A percentile compares a stretch with the other conserved stretches of the same genome.
phyloP scores from a whole-genome alignment of 768 basidiomycete species.

The Gloeopeniophorella convolvens region DNA sequence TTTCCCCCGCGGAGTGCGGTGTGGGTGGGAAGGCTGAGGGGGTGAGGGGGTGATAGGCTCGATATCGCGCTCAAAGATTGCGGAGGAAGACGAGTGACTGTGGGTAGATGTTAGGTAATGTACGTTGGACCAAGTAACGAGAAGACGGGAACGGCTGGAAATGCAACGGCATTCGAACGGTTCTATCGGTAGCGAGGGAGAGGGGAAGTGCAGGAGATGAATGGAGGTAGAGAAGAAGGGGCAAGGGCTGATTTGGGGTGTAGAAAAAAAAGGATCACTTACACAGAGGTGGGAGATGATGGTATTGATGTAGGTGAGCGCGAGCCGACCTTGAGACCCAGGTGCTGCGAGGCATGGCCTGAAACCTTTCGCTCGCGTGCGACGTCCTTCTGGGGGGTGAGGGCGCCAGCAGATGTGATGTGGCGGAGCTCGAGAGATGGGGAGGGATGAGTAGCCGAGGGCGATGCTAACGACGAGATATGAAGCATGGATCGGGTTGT shows the following conservation, averaged over 20 bases:
- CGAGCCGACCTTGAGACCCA: slow-evolving; percentile 47
- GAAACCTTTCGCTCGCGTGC: slow-evolving; percentile 34
- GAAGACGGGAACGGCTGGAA: background rate
- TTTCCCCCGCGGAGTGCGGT: slow-evolving; percentile 67
- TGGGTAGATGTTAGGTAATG: slow-evolving; percentile 13
- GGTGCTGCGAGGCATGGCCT: slow-evolving; percentile 42
- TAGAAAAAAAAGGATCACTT: slow-evolving; percentile 27
- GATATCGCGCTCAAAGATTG: slow-evolving; percentile 90
- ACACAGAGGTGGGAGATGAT: slow-evolving; percentile 76
- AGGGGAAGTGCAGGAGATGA: background rate
- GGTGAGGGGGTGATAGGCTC: slow-evolving; percentile 49
- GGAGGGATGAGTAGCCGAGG: slow-evolving; percentile 14
- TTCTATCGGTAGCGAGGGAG: background rate
- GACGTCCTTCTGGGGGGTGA: slow-evolving; percentile 34
- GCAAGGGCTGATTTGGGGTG: slow-evolving; percentile 3
- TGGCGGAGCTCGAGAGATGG: slow-evolving; percentile 43
- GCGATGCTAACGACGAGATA: slow-evolving; percentile 9
- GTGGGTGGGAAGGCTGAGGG: slow-evolving; percentile 49
- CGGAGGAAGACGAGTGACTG: slow-evolving; percentile 73
- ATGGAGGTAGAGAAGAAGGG: background rate
- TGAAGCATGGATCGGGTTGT: background rate
- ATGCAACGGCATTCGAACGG: background rate
- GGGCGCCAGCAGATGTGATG: slow-evolving; percentile 45
- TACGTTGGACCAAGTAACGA: background rate
- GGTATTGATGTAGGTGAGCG: slow-evolving; percentile 70